Base-by-base conservation (phyloP, 2,329 filamentous ascomycete genomes). In the Exophiala bonariae region DNA sequence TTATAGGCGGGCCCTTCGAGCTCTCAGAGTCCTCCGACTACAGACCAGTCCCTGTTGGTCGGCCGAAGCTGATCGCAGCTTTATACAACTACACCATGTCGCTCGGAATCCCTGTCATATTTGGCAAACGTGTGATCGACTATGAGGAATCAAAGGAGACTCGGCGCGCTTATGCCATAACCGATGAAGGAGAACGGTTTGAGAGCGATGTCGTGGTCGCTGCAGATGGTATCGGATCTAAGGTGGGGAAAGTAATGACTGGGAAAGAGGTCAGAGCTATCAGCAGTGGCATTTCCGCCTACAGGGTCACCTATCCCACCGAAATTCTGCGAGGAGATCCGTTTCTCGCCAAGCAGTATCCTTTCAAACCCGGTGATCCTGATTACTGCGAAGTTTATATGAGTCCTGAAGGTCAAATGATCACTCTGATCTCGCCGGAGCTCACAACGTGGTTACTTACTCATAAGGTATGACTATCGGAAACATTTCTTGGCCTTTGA, bases 1-100 rank as follows among this genome's bases (percentile, higher is more conserved):
- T 19, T 20, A 17, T 38, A n/a, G 35, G 35, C 6, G 35, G 35
- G 7, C 9, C 9, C 7, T 38, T 38, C 35, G n/a, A 38, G 13
- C 35, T 38, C 7, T 38, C 35, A 16, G 35, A 38, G 18, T 10
- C 17, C 10, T 38, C 35, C 16, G 8, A 38, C 35, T 38, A 38
- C 17, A 16, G 35, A 20, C 35, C 35, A 4, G 35, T 38, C n/a
- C 35, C 35, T 9, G 35, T 38, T 9, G n/a, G n/a, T 20, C 35
- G 35, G 8, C 35, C 35, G 7, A 38, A 20, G 18, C 35, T 38
- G 7, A n/a, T 38, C 35, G 18, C 16, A 7, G 35, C 35, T 8
- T 7, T 38, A 8, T 38, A 38, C 35, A 17, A 38, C 6, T 38
- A 38, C 19, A 17, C 35, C 4, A n/a, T 38, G 23, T 26, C 23